Evolutionary conservation across 768 basidiomycete species (phyloP).

Genomic region (Tylopilus sp.): DNA sequence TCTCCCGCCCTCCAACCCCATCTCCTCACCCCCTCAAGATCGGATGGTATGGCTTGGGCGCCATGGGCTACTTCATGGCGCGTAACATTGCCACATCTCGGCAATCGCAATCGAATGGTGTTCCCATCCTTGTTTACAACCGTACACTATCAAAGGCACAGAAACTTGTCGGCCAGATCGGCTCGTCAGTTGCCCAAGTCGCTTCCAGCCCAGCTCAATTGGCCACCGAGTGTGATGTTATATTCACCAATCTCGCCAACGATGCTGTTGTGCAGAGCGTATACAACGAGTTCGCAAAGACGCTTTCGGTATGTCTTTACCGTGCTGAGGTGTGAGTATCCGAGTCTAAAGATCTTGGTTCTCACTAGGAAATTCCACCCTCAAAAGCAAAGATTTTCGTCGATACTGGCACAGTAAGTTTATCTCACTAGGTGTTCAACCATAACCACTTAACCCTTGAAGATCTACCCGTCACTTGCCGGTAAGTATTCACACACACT

Average conservation of each 20-base stretch:
- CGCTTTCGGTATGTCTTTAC: slow-evolving; percentile 46
- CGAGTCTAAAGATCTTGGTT: not conserved
- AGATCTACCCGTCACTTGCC: slow-evolving; percentile 56
- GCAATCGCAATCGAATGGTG: slow-evolving; percentile 34
- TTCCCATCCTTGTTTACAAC: slow-evolving; percentile 73
- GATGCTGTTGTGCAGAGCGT: slow-evolving; percentile 67
- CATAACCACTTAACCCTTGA: slow-evolving; percentile 8
- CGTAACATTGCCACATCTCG: slow-evolving; percentile 67
- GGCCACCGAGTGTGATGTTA: slow-evolving; percentile 64
- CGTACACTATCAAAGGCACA: slow-evolving; percentile 62
- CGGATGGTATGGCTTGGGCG: slow-evolving; percentile 50
- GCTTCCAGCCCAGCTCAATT: slow-evolving; percentile 58
- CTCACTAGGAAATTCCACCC: slow-evolving; percentile 37
- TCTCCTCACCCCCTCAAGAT: slow-evolving; percentile 36
- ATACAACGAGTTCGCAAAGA: slow-evolving; percentile 57
- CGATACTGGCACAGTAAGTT: slow-evolving; percentile 78
- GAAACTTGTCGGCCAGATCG: slow-evolving; percentile 53
- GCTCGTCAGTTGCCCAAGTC: slow-evolving; percentile 49
- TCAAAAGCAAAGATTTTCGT: slow-evolving; percentile 70
- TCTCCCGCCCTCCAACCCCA: slow-evolving; percentile 60
- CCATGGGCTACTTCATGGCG: slow-evolving; percentile 77
- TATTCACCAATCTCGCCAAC: slow-evolving; percentile 69
- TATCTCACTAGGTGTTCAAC: not conserved
- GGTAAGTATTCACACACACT: slow-evolving; percentile 27
- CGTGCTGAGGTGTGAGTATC: not conserved